Conservation (phyloP, 306 rosid species). For the Sindora glabra region DNA sequence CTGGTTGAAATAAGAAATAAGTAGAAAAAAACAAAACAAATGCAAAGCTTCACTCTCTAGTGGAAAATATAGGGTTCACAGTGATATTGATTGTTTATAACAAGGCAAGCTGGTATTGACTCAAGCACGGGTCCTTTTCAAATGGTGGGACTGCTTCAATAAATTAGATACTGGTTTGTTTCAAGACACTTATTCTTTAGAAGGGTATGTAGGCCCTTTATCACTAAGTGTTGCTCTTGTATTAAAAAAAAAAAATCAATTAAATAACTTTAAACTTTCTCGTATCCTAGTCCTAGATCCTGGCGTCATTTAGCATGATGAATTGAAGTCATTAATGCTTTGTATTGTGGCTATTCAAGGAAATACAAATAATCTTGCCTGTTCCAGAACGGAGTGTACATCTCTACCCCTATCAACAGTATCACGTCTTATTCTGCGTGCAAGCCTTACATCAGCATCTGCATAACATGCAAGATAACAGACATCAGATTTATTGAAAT, state of each 20-base stretch:
- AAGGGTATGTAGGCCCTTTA: too few species aligned
- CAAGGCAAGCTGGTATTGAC: not conserved
- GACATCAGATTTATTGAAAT: not conserved
- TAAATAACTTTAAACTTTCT: too few species aligned
- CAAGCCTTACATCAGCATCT: constrained; percentile 98
- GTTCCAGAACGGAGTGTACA: constrained; percentile 80
- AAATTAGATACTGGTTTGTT: not conserved
- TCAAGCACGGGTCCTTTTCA: constrained; percentile 1
- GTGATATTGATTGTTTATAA: not conserved
- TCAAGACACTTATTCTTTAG: not conserved
- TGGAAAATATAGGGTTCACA: not conserved
- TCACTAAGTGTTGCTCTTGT: too few species aligned
- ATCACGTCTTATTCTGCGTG: constrained; percentile 86
- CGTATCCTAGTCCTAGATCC: too few species aligned
- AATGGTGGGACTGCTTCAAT: not conserved
- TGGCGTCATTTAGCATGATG: too few species aligned
- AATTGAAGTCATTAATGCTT: too few species aligned
- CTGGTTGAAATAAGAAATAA: constrained; percentile 1
- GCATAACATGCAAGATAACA: constrained; percentile 16
- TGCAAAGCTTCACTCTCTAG: too few species aligned
- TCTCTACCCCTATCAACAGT: constrained; percentile 91
- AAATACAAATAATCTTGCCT: constrained; percentile 34
- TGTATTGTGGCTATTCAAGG: too few species aligned
- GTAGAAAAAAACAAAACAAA: not conserved
- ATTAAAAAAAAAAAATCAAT: too few species aligned